Evolutionary conservation across 2,329 filamentous ascomycete genomes (phyloP), one percentile per base, ranked within the genome.

Genomic region (Penicillium sclerotigenum): DNA sequence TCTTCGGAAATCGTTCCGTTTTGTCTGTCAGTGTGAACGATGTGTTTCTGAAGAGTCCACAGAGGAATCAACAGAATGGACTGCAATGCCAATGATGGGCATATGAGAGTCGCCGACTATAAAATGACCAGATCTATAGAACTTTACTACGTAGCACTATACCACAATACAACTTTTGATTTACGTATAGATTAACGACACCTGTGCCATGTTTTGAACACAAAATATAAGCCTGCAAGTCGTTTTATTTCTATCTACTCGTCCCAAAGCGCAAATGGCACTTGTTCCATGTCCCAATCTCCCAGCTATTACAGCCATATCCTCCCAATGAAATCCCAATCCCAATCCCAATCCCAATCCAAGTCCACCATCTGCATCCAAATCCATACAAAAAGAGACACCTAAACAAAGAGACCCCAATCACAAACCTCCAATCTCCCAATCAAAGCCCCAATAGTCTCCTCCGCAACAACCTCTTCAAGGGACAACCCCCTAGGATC

Each of bases 401-500:
- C 28, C 43, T 60, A 72, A 47, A 69, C 77, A 68, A 96, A 96
- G 37, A 96, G 76, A 0, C 79, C 80, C 88, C 89, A 96, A 70
- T 96, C 88, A 74, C 86, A 86, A 55, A 97, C 82, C 68, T 88
- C 84, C 66, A 97, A 87, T 0, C 81, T 87, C 69, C 84, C 81
- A 80, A 90, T 84, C 62, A 96, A 85, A 47, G 63, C 68, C 26
- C 52, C 60, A 46, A 78, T 58, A 24, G 70, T 54, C 37, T 67
- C 69, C 46, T 65, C 62, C 10, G 70, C 76, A 46, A 71, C 41
- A 65, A 76, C 84, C 68, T 88, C 85, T 70, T 90, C 87, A 36
- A 87, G 82, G 6, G 82, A 83, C 65, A 87, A 81, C 49, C 86
- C 87, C 66, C 90, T 86, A 61, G 89, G 75, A 72, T 84, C 81